phyloP scores from a whole-genome alignment of 73 alveolate species.

The Paramecium pentaurelia region DNA sequence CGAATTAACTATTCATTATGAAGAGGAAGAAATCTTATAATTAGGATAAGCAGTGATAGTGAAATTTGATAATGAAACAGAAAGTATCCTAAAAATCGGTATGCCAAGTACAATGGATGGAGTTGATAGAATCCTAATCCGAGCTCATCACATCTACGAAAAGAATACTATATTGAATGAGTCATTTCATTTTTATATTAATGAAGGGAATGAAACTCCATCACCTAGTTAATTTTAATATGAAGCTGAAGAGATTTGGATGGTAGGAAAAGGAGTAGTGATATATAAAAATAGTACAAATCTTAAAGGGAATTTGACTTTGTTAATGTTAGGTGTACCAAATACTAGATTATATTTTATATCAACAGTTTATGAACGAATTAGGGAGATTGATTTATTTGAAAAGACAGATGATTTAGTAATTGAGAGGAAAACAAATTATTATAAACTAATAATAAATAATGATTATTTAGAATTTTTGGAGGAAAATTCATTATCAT shows the following conservation, averaged over 20 bases:
- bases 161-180: background rate
- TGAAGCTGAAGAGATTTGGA: constrained; percentile 21
- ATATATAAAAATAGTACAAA: constrained; percentile 12
- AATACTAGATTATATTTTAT: background rate
- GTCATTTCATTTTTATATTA: constrained; percentile 7
- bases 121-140: background rate
- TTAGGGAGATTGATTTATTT: background rate
- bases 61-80: background rate
- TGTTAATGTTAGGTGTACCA: background rate
- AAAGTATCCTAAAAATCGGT: background rate
- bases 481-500: background rate
- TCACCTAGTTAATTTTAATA: background rate
- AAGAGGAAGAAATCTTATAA: background rate
- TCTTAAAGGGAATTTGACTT: background rate
- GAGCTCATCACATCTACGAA: background rate
- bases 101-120: background rate
- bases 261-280: constrained; percentile 12
- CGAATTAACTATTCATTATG: background rate
- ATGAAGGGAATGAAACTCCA: constrained; percentile 27
- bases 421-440: background rate
- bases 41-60: background rate
- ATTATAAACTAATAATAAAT: background rate
- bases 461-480: background rate
- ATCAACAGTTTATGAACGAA: background rate
- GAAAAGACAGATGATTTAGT: constrained; percentile 17